These are phyloP conservation scores for Nitzschia inconspicua DNA, from an alignment of 108 stramenopile species.

Conservation along the genomic window DNA sequence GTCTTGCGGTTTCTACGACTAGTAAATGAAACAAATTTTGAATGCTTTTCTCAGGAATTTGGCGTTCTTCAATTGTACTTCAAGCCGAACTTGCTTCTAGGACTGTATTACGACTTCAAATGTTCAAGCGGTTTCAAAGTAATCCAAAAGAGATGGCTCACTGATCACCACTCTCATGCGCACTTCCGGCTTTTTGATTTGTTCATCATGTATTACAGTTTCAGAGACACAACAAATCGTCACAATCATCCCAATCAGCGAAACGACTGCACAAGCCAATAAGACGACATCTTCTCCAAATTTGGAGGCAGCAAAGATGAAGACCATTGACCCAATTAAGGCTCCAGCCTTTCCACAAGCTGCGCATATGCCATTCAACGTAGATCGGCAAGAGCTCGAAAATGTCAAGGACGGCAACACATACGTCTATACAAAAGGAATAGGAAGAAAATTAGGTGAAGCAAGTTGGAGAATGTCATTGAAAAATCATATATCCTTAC, in stretches of 20 bases:
- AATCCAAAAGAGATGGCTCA: constrained; percentile 15
- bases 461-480: neutral
- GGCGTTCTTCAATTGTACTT: no score
- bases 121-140: no score
- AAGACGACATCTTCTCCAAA: constrained; percentile 49
- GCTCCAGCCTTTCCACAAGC: constrained; percentile 61
- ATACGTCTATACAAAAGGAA: constrained; percentile 40
- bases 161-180: constrained; percentile 7
- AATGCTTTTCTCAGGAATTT: no score
- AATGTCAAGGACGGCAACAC: constrained; percentile 62
- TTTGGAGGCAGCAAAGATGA: constrained; percentile 34
- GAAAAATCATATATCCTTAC: constrained; percentile 18
- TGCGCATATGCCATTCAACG: constrained; percentile 63
- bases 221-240: constrained; percentile 21
- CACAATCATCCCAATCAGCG: constrained; percentile 33
- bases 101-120: no score
- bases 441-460: neutral
- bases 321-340: constrained; percentile 42
- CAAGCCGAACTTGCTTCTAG: no score
- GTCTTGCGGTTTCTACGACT: no score
- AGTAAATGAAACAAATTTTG: no score
- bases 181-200: neutral
- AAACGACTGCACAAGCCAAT: constrained; percentile 40
- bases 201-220: neutral
- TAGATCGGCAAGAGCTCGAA: constrained; percentile 52